Conservation (phyloP, 2,329 filamentous ascomycete species). For the Penicillium sp. region DNA sequence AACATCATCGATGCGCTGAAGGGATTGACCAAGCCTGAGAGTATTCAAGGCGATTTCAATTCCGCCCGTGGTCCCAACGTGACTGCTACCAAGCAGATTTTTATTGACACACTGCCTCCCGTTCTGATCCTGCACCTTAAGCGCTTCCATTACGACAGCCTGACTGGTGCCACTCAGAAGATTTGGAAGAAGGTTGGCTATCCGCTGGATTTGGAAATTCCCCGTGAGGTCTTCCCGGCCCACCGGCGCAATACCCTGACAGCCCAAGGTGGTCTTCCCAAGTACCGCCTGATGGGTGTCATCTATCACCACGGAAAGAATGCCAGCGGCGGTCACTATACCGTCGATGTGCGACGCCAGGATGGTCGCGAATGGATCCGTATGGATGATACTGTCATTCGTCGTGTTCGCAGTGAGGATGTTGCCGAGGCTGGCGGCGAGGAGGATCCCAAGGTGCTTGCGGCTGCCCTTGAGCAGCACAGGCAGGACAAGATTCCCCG, state of each 20-base stretch:
- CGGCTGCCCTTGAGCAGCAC: constrained; percentile 69
- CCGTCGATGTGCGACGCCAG: constrained; percentile 92
- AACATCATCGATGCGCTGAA: constrained; percentile 93
- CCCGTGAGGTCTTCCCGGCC: constrained; percentile 83
- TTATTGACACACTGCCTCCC: constrained; percentile 88
- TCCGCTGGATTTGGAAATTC: constrained; percentile 91
- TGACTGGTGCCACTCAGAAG: constrained; percentile 83
- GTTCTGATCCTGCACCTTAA: constrained; percentile 95
- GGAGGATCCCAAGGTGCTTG: constrained; percentile 74
- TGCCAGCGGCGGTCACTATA: constrained; percentile 94
- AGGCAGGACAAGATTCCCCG: constrained; percentile 58
- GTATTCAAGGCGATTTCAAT: constrained; percentile 82
- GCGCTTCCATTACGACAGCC: constrained; percentile 92
- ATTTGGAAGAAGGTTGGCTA: constrained; percentile 99
- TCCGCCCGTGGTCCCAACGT: constrained; percentile 77
- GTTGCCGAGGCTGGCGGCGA: constrained; percentile 85
- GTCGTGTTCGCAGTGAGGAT: constrained; percentile 83
- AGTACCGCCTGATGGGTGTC: constrained; percentile 84
- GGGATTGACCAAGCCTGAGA: constrained; percentile 81
- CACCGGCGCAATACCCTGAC: constrained; percentile 71
- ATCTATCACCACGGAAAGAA: constrained; percentile 99
- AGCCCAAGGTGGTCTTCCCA: constrained; percentile 73
- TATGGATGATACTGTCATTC: constrained; percentile 90
- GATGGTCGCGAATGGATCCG: constrained; percentile 96
- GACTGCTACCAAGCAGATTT: constrained; percentile 88